Base-by-base conservation (phyloP, 2,329 filamentous ascomycete species). In the Aspergillus quadricinctus region DNA sequence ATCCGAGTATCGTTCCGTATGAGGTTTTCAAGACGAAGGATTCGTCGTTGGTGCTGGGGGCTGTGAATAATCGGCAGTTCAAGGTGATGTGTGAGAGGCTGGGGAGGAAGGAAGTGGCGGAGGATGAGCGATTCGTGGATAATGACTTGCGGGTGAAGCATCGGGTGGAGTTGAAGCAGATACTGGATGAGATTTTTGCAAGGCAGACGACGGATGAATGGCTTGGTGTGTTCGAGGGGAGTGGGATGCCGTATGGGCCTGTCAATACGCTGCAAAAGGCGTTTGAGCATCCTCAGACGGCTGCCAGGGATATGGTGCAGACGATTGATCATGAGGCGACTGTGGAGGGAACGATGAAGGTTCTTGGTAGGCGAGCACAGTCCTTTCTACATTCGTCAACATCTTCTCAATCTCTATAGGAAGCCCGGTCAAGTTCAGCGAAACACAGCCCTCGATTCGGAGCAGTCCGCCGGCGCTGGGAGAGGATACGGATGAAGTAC, bases 61-160 rank as follows among this genome's bases (percentile, higher is more conserved):
- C 87, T 28, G 87, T 86, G n/a, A 90, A 90, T 63, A 85, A 89
- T 66, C 80, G 83, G 5, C 78, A 90, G 1, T 91, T 88, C 60
- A 81, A 81, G 17, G 79, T 88, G 21, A 73, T 90, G 9, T 88
- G 85, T 64, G 78, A 84, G 37, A 80, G 81, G 1, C 72, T 90
- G 0, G 81, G 80, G 0, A 77, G 75, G 19, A 78, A 83, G 0
- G 80, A 86, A 49, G 86, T 86, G 81, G 84, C 82, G 58, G 75
- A 80, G 1, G 81, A 89, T 63, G 66, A 79, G 1, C 81, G 78
- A 56, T 90, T 83, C 72, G 75, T 71, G 61, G 81, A 83, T 53
- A 90, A 90, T 61, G 80, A 82, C 10, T 75, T 80, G 53, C 77
- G 88, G 14, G 86, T 90, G 0, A 77, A 84, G 52, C 72, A 78